phyloP scores from a whole-genome alignment of 140 eudicot genomes.

The Bidens hawaiensis region DNA sequence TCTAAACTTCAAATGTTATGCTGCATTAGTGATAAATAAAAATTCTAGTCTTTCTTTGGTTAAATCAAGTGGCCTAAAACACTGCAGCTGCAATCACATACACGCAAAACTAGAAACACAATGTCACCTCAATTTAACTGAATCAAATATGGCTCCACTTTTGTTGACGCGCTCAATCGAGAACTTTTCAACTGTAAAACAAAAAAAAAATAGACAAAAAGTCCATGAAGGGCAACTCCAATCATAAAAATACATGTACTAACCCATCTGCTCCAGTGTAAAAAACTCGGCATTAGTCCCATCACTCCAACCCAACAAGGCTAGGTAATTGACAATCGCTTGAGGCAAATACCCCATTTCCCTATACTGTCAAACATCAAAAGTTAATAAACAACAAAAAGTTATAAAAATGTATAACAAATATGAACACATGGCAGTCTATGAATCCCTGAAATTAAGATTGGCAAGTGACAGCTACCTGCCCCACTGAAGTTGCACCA shows the following conservation, averaged over 20 bases:
- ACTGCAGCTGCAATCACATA: background rate
- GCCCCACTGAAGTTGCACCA: constrained; percentile 99
- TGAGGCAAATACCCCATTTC: constrained; percentile 16
- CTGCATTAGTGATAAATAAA: background rate
- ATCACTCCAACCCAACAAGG: too few relatives aligned
- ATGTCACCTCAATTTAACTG: constrained; percentile 71
- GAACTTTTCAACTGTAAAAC: constrained; percentile 76
- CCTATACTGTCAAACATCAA: constrained; percentile 32
- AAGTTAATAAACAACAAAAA: too few relatives aligned
- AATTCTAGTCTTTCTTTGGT: background rate
- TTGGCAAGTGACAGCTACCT: constrained; percentile 43
- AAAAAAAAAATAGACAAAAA: constrained; percentile 7
- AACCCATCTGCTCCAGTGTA: too few relatives aligned
- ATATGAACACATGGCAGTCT: background rate
- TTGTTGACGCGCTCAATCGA: constrained; percentile 88
- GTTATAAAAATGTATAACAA: background rate
- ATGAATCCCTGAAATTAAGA: background rate
- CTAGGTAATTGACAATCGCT: too few relatives aligned
- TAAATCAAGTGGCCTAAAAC: background rate
- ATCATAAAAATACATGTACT: too few relatives aligned
- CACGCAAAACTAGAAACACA: constrained; percentile 3
- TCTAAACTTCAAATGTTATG: constrained; percentile 6
- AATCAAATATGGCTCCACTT: constrained; percentile 91
- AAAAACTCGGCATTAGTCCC: constrained; percentile 2
- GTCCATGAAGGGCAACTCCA: too few relatives aligned